A percentile compares a stretch with the other conserved stretches of the same genome.
phyloP scores from a whole-genome alignment of 495 filamentous ascomycete genomes.

The Pseudomonodictys pantanalensis region DNA sequence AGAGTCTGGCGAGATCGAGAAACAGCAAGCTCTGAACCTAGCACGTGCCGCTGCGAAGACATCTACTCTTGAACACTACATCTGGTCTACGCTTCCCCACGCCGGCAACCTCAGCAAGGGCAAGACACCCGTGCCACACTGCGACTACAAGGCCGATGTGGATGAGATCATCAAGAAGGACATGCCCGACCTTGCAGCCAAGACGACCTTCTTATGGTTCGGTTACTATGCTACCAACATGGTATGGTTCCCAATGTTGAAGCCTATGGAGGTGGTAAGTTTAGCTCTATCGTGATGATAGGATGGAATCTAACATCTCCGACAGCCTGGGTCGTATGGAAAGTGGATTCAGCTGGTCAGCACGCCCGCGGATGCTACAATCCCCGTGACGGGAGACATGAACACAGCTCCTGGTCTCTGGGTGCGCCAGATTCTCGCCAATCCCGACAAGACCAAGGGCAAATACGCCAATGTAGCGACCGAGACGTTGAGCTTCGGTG shows the following conservation, averaged over 20 bases:
- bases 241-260: conserved; percentile 6
- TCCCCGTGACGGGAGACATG: conserved; percentile 10
- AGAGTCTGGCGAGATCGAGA: conserved; percentile 30
- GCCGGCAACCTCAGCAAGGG: conserved; percentile 24
- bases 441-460: neutral
- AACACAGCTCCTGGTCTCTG: neutral
- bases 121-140: conserved; percentile 34
- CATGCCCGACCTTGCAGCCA: conserved; percentile 28
- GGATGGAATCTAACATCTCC: neutral
- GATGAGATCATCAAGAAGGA: conserved; percentile 36
- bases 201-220: conserved; percentile 31
- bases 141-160: conserved; percentile 35
- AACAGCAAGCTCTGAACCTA: conserved; percentile 45
- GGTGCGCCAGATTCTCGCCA: conserved; percentile 17
- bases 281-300: neutral
- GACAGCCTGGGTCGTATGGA: conserved; percentile 5
- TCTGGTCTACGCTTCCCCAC: conserved; percentile 49
- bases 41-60: conserved; percentile 45
- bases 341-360: conserved; percentile 1
- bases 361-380: neutral
- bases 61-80: conserved; percentile 45
- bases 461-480: conserved; percentile 3
- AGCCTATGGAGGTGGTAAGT: conserved; percentile 9
- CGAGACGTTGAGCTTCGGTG: conserved; percentile 2
- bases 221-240: conserved; percentile 19